These are phyloP conservation scores for Jamesozyma spencerorum DNA, from an alignment of 805 yeast species.

Conservation along the genomic window DNA sequence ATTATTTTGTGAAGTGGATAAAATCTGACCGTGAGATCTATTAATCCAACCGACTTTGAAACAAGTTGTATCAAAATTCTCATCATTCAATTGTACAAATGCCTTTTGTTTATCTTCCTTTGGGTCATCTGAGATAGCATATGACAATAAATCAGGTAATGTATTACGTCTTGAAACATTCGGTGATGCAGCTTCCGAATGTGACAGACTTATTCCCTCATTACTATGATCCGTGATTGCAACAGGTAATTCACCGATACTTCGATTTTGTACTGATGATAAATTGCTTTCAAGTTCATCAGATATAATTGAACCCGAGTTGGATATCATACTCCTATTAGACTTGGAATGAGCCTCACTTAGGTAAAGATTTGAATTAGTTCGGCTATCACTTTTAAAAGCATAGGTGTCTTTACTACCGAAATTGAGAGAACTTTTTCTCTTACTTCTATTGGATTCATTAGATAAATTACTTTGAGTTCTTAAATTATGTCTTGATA, in stretches of 20 bases:
- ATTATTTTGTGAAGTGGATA: neutral
- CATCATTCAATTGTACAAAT: constrained; percentile 11
- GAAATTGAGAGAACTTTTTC: constrained; percentile 1
- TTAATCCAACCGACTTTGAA: constrained; percentile 57
- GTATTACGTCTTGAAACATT: neutral
- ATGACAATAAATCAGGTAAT: neutral
- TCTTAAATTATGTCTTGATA: constrained; percentile 1
- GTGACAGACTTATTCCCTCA: no score
- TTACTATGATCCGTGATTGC: no score
- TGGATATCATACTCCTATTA: constrained; percentile 4
- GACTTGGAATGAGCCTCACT: constrained; percentile 5
- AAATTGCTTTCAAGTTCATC: constrained; percentile 2
- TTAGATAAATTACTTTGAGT: constrained; percentile 1
- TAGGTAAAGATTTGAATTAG: neutral
- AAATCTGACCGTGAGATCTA: constrained; percentile 31
- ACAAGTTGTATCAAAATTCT: constrained; percentile 32
- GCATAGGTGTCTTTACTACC: neutral
- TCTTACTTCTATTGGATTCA: neutral
- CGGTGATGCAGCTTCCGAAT: neutral
- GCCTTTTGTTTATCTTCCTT: neutral
- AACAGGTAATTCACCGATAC: neutral
- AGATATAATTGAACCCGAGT: constrained; percentile 5
- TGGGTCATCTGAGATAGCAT: neutral
- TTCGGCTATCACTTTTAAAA: constrained; percentile 1
- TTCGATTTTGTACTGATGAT: neutral